Conservation (phyloP, 1,284 basidiomycete genomes). For the Termitomyces sp. region DNA sequence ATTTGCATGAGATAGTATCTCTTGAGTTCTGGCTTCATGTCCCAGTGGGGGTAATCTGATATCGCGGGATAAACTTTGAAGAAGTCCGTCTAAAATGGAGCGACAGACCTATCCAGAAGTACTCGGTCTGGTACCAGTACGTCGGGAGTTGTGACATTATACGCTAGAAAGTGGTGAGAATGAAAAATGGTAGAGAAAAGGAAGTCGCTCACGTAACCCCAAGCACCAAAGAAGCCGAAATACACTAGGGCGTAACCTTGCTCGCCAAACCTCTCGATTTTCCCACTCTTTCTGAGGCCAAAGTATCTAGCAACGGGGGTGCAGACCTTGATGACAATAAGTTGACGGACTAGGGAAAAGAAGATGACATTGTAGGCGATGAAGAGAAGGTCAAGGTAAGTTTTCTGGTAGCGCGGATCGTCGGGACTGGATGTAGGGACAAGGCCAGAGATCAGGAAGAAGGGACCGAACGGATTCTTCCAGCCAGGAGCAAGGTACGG, state of each 20-base stretch:
- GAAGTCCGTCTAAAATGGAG: neutral
- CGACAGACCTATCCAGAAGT: constrained; percentile 72
- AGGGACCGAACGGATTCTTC: constrained; percentile 70
- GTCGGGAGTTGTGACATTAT: constrained; percentile 87
- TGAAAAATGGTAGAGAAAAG: neutral
- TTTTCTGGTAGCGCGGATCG: constrained; percentile 71
- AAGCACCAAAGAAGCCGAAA: constrained; percentile 64
- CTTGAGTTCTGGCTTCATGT: constrained; percentile 85
- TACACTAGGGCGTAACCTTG: constrained; percentile 87
- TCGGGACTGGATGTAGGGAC: constrained; percentile 48
- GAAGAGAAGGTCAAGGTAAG: constrained; percentile 78
- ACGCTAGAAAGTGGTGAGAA: constrained; percentile 37
- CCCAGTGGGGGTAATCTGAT: constrained; percentile 82
- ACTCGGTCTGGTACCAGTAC: constrained; percentile 83
- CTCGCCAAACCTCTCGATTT: constrained; percentile 83
- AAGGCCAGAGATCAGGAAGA: constrained; percentile 76
- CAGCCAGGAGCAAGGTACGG: constrained; percentile 44
- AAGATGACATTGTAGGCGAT: constrained; percentile 86
- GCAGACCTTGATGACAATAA: constrained; percentile 66
- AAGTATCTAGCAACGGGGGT: constrained; percentile 67
- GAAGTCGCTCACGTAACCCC: constrained; percentile 70
- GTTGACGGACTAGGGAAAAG: constrained; percentile 88
- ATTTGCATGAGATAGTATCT: constrained; percentile 88
- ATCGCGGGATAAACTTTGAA: constrained; percentile 1
- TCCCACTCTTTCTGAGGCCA: constrained; percentile 63